phyloP scores from a whole-genome alignment of 352 stramenopile genomes.

The Chrysophaeum taylorii region DNA sequence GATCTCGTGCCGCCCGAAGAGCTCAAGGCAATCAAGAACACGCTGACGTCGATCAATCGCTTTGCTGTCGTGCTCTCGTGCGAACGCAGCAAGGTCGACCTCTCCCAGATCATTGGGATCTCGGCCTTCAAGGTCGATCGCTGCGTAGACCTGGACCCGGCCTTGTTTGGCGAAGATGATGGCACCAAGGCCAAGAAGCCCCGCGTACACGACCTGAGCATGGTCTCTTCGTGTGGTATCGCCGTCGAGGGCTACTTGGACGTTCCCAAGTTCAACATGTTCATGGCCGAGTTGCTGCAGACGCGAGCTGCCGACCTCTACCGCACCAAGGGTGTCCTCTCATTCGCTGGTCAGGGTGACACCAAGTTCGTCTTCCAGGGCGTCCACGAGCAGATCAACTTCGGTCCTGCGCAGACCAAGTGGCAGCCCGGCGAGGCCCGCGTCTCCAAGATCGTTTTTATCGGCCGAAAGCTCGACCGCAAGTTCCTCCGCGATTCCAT shows the following conservation, averaged over 20 bases:
- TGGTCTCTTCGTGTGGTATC: constrained; percentile 13
- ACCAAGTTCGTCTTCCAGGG: constrained; percentile 88
- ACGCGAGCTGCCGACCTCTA: constrained; percentile 76
- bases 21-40: constrained; percentile 40
- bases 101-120: constrained; percentile 55
- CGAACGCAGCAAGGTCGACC: constrained; percentile 42
- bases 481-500: constrained; percentile 45
- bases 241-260: constrained; percentile 43
- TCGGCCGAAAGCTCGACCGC: constrained; percentile 71
- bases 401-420: constrained; percentile 65
- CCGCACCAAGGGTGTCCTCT: constrained; percentile 80
- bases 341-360: constrained; percentile 73
- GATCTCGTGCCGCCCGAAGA: constrained; percentile 76
- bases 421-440: constrained; percentile 65
- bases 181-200: constrained; percentile 39
- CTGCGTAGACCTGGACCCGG: constrained; percentile 52
- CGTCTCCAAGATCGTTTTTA: constrained; percentile 86
- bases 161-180: constrained; percentile 55
- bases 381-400: constrained; percentile 88
- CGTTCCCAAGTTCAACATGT: constrained; percentile 81
- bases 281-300: constrained; percentile 82
- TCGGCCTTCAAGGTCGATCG: constrained; percentile 68
- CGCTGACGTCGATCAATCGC: constrained; percentile 61
- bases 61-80: constrained; percentile 69
- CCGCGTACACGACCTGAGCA: constrained; percentile 54